Base-by-base conservation (phyloP, 228 moss, liverwort and hornwort genomes). In the Sphagnum fallax region DNA sequence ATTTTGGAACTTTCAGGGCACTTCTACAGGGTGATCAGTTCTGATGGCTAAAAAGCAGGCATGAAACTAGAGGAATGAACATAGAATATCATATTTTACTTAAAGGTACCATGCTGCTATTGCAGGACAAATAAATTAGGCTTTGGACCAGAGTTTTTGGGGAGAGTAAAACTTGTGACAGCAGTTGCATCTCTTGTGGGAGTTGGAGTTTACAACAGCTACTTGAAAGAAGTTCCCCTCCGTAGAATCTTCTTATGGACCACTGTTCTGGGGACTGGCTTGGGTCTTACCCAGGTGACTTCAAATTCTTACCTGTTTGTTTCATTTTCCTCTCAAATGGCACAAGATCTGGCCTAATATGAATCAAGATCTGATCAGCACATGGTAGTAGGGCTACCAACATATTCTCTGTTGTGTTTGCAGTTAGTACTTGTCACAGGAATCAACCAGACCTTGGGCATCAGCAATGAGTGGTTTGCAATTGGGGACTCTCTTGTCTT, bases 111-210 rank as follows among this genome's bases (percentile, higher is more conserved):
- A 32, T 32, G 32, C 32, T 32, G 32, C 32, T 2, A 12, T 8
- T 73, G 77, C 88, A 95, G 94, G 71, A 92, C 92, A 48, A 94
- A 98, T 72, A 90, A 88, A 73, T 79, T 98, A 51, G 93, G 90
- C 52, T 98, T 98, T 72, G 98, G 98, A 75, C 83, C 98, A 72
- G 98, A 98, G 70, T 98, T 98, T 77, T 82, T 98, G 73, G 98
- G 98, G 52, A 87, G 94, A 67, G 94, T 98, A 60, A 80, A 92
- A 51, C 83, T 98, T 5, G 94, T 94, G 67, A 92, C 98, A 47
- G 84, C 98, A 55, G 81, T 98, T 64, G 98, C 98, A 7, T 94
- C 98, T 50, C 87, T 98, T 50, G 90, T 87, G 18, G 98, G 98
- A 47, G 98, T 98, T 70, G 87, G 85, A 8, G 59, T 98, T 49